These are phyloP conservation scores for Oryza glumipatula DNA, from an alignment of 176 grass and related monocot species.

Conservation along the genomic window DNA sequence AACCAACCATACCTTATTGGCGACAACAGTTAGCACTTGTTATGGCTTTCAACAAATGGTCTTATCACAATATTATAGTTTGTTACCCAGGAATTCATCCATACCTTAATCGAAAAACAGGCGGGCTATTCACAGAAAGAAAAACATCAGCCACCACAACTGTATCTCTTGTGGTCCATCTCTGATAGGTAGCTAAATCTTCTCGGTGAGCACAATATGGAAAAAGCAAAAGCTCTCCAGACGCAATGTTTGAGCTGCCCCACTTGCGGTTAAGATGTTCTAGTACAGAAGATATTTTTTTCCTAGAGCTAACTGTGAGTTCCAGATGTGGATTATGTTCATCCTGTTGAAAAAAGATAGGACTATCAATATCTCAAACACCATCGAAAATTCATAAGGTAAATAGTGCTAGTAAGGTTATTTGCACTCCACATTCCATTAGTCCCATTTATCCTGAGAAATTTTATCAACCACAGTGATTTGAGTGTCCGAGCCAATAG, in stretches of 20 bases:
- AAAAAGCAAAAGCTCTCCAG: conserved; percentile 82
- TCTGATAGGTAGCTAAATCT: conserved; percentile 72
- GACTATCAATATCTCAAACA: conserved; percentile 20
- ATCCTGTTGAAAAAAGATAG: conserved; percentile 62
- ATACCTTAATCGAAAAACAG: conserved; percentile 94
- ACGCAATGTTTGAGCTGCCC: conserved; percentile 78
- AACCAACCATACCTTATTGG: conserved; percentile 93
- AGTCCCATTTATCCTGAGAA: conserved; percentile 22
- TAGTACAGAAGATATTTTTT: conserved; percentile 94
- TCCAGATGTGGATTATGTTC: conserved; percentile 93
- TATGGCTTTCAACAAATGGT: neutral
- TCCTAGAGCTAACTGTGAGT: conserved; percentile 90
- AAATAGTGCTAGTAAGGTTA: conserved; percentile 3
- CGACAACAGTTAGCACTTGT: conserved; percentile 28
- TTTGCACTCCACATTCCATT: conserved; percentile 4
- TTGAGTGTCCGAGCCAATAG: neutral
- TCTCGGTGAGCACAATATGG: conserved; percentile 79
- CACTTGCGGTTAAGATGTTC: conserved; percentile 96
- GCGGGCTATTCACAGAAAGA: conserved; percentile 74
- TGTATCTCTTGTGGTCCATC: conserved; percentile 77
- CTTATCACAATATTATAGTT: conserved; percentile 19
- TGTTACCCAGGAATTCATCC: conserved; percentile 17
- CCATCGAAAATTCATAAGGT: conserved; percentile 8
- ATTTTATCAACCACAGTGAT: conserved; percentile 26
- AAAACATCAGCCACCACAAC: conserved; percentile 74